phyloP scores from a whole-genome alignment of 78 protist genomes.

The Dictyostelium purpureum region DNA sequence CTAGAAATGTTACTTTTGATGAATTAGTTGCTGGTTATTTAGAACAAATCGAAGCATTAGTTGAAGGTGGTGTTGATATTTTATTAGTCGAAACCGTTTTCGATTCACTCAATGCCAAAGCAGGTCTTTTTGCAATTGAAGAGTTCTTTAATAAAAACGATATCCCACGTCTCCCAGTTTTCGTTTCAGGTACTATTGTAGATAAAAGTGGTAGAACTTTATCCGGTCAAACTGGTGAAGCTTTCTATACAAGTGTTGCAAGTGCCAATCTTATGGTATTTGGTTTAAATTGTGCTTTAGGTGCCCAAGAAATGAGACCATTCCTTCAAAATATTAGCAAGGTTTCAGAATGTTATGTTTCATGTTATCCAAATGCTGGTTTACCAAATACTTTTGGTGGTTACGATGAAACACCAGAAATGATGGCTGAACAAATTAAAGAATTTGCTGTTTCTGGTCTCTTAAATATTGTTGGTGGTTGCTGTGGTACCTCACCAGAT shows the following conservation, averaged over 20 bases:
- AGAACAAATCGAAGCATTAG: conserved; percentile 92
- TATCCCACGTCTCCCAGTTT: conserved; percentile 59
- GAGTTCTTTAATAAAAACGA: conserved; percentile 82
- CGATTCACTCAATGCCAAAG: conserved; percentile 98
- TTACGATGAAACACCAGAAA: conserved; percentile 95
- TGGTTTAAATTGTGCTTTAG: conserved; percentile 99
- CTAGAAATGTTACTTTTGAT: conserved; percentile 91
- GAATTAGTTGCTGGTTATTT: conserved; percentile 94
- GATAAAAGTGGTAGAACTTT: conserved; percentile 97
- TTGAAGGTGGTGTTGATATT: conserved; percentile 97
- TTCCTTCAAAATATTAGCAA: conserved; percentile 84
- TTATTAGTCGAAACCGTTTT: conserved; percentile 98
- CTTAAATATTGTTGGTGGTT: conserved; percentile 97
- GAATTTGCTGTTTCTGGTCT: conserved; percentile 90
- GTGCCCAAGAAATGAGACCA: conserved; percentile 96
- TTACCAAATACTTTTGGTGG: conserved; percentile 98
- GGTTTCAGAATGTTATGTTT: conserved; percentile 21
- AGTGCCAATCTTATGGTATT: conserved; percentile 83
- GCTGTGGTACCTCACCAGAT: conserved; percentile 98
- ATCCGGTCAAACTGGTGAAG: conserved; percentile 98
- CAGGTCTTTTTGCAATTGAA: conserved; percentile 91
- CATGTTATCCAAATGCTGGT: conserved; percentile 98
- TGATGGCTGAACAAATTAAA: conserved; percentile 79
- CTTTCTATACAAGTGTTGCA: conserved; percentile 89
- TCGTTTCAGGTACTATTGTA: conserved; percentile 97